Evolutionary conservation across 805 yeast species (phyloP).

Genomic region (Saccharomycopsis guyanensis): DNA sequence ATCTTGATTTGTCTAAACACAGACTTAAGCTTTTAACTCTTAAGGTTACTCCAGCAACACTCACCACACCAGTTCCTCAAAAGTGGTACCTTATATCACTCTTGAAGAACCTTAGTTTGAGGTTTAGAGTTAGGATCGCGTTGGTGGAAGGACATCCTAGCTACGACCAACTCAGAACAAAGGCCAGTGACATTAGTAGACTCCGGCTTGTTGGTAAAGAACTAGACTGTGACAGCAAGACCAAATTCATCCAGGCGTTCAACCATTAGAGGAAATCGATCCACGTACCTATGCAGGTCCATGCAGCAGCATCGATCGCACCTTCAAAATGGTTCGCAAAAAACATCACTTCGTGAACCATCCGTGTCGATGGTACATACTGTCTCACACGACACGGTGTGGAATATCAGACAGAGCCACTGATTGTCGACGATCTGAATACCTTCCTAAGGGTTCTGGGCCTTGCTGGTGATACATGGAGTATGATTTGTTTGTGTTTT

Average conservation of each 20-base stretch:
- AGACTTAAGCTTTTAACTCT: slow-evolving; percentile 5
- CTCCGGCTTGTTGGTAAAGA: slow-evolving; percentile 12
- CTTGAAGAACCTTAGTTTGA: slow-evolving; percentile 1
- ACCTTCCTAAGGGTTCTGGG: too few relatives aligned
- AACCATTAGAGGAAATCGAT: too few relatives aligned
- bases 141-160: not conserved
- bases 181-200: slow-evolving; percentile 10
- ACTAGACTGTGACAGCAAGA: slow-evolving; percentile 1
- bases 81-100: not conserved
- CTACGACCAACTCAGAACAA: slow-evolving; percentile 5
- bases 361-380: too few relatives aligned
- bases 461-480: too few relatives aligned
- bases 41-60: slow-evolving; percentile 10
- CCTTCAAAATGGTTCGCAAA: not conserved
- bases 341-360: too few relatives aligned
- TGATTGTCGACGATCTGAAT: too few relatives aligned
- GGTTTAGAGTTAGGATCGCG: slow-evolving; percentile 6
- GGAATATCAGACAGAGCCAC: too few relatives aligned
- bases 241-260: not conserved
- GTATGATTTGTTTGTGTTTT: too few relatives aligned
- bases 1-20: not conserved
- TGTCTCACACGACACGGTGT: too few relatives aligned
- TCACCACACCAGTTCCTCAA: slow-evolving; percentile 18
- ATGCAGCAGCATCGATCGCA: not conserved
- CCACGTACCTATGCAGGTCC: not conserved